Evolutionary conservation across 2,329 filamentous ascomycete genomes (phyloP).

Genomic region (Lojkania enalia): DNA sequence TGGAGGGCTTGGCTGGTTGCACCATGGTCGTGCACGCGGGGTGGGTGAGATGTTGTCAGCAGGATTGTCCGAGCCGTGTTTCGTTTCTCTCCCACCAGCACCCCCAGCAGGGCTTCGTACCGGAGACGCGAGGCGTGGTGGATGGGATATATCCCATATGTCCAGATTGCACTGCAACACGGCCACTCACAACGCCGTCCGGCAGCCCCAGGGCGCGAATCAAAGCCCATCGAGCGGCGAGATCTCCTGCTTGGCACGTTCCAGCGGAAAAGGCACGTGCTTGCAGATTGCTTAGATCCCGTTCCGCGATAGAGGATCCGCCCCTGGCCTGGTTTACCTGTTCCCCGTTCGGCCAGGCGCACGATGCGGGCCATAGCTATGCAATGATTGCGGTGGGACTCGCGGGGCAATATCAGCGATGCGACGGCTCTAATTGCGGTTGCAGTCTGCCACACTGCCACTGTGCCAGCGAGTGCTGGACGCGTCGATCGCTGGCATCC

Average conservation of each 20-base stretch:
- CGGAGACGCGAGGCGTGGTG: not conserved
- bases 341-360: too few relatives aligned
- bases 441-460: constrained; percentile 5
- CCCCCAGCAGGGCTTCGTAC: not conserved
- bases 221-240: not conserved
- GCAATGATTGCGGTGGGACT: not conserved
- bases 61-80: constrained; percentile 9
- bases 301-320: not conserved
- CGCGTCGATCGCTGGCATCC: not conserved
- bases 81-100: constrained; percentile 5
- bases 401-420: constrained; percentile 11
- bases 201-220: not conserved
- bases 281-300: constrained; percentile 2
- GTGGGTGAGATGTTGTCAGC: constrained; percentile 17
- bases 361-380: not conserved
- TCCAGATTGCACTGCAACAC: not conserved
- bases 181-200: not conserved
- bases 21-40: constrained; percentile 15
- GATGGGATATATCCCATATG: not conserved
- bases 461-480: too few relatives aligned
- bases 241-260: constrained; percentile 1
- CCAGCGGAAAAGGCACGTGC: constrained; percentile 7
- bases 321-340: not conserved
- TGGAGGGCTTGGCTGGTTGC: constrained; percentile 26
- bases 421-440: constrained; percentile 17